Evolutionary conservation across 73 alveolate genomes (phyloP).

Genomic region (Blepharisma japonicum): DNA sequence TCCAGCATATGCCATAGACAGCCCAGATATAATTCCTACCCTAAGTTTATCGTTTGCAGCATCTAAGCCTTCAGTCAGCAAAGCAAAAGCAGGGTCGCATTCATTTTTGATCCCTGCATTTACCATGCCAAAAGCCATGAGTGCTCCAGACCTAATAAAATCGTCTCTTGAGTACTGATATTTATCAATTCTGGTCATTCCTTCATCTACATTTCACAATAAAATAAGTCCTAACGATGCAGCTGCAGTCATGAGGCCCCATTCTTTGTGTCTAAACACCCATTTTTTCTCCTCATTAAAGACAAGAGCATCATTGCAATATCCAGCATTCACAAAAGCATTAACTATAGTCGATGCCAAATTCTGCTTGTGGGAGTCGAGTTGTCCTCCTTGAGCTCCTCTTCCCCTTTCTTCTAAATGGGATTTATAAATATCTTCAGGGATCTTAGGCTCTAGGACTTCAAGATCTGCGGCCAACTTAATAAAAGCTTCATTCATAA

Average conservation of each 20-base stretch:
- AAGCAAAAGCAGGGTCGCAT: constrained; percentile 66
- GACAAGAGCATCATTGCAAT: constrained; percentile 91
- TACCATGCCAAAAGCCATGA: constrained; percentile 86
- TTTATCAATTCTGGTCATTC: constrained; percentile 83
- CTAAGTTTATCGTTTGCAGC: constrained; percentile 36
- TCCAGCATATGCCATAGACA: constrained; percentile 91
- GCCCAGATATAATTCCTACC: constrained; percentile 68
- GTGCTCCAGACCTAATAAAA: constrained; percentile 80
- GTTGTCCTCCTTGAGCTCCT: constrained; percentile 25
- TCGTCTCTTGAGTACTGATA: constrained; percentile 72
- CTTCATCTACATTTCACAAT: constrained; percentile 95
- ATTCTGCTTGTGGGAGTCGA: constrained; percentile 48
- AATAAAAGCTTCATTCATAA: constrained; percentile 72
- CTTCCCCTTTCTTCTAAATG: constrained; percentile 93
- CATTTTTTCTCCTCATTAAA: constrained; percentile 70
- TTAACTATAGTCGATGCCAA: constrained; percentile 94
- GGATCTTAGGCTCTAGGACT: constrained; percentile 97
- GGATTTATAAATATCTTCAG: constrained; percentile 97
- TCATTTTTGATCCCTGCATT: constrained; percentile 79
- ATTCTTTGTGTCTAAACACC: constrained; percentile 85
- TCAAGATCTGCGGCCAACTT: constrained; percentile 94
- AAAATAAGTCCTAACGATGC: constrained; percentile 74
- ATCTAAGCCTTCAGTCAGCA: constrained; percentile 57
- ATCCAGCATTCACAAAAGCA: constrained; percentile 99
- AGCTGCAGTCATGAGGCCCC: constrained; percentile 79